These are phyloP conservation scores for Pseudocercospora eumusae DNA, from an alignment of 2,329 filamentous ascomycete species.

Conservation along the genomic window DNA sequence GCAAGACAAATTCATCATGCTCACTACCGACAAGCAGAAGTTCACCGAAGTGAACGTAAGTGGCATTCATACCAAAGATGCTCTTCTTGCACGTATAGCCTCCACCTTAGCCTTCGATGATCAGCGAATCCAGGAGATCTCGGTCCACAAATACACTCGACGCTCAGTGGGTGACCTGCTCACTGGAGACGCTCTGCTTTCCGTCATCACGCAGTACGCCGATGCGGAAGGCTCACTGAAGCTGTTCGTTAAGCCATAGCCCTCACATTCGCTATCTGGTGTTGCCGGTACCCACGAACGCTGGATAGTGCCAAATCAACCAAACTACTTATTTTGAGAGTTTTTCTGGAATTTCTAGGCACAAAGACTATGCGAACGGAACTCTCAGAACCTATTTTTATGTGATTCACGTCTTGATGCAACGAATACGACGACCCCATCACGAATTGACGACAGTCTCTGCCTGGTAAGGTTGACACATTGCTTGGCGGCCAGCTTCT, in stretches of 20 bases:
- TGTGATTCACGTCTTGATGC: neutral
- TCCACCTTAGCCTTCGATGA: neutral
- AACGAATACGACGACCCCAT: neutral
- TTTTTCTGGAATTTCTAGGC: no score
- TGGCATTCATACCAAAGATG: neutral
- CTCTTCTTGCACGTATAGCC: neutral
- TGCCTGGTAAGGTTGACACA: neutral
- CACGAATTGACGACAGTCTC: neutral
- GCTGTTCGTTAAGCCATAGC: neutral
- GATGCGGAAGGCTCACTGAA: conserved; percentile 8
- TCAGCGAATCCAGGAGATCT: neutral
- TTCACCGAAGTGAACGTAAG: conserved; percentile 9
- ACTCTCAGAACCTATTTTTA: no score
- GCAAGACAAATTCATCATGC: conserved; percentile 14
- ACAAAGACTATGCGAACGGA: no score
- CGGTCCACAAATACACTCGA: neutral
- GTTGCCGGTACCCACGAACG: neutral
- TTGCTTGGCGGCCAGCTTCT: neutral
- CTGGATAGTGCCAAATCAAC: no score
- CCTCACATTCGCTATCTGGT: neutral
- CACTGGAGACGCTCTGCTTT: neutral
- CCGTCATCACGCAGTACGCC: neutral
- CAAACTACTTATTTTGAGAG: no score
- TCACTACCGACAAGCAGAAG: conserved; percentile 5
- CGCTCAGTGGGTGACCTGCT: neutral